Evolutionary conservation across 768 basidiomycete genomes (phyloP), one percentile per base, ranked within the genome.

Genomic region (Leucogyrophana mollusca): DNA sequence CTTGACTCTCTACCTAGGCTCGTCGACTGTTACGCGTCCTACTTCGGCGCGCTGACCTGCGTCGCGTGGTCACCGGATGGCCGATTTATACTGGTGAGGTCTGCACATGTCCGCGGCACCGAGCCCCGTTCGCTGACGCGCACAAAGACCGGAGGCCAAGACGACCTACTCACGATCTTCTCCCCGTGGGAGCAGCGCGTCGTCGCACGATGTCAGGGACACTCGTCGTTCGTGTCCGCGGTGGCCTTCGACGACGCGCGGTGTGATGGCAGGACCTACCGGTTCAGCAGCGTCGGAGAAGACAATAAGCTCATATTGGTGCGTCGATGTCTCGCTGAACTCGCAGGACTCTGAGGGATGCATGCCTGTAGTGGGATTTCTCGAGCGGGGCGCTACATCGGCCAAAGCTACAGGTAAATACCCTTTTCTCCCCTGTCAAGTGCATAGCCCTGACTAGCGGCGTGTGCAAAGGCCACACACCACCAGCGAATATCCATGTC

Each of bases 31-130:
- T 97, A 90, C 59, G 84, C 90, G 1, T 92, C 93, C 3, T 99
- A 99, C 64, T 99, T 98, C 58, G 95, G 94, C 13, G 78, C 90
- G 2, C 62, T 99, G 27, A 94, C 85, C 3, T 90, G 87, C 53
- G 85, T 97, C 2, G 83, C 90, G 0, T 98, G 94, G 94, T 94
- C 93, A 3, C 94, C 94, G 0, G 94, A 98, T 62, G 90, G 92
- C 10, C 82, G 94, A 16, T 97, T 95, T 61, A 86, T 99, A 38
- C 67, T 96, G 49, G 92, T 89, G 62, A 14, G 41, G 36, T 38
- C 20, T 30, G 45, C 41, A 14, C 9, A 50, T 56, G 45, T 17
- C 9, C 33, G 3, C 43, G 17, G 38, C 18, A n/a, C 35, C 11
- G 34, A 20, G 4, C 11, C 18, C n/a, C 43, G 36, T 49, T 25